These are phyloP conservation scores for Angomonas deanei DNA, from an alignment of 208 protist genomes.

Conservation along the genomic window DNA sequence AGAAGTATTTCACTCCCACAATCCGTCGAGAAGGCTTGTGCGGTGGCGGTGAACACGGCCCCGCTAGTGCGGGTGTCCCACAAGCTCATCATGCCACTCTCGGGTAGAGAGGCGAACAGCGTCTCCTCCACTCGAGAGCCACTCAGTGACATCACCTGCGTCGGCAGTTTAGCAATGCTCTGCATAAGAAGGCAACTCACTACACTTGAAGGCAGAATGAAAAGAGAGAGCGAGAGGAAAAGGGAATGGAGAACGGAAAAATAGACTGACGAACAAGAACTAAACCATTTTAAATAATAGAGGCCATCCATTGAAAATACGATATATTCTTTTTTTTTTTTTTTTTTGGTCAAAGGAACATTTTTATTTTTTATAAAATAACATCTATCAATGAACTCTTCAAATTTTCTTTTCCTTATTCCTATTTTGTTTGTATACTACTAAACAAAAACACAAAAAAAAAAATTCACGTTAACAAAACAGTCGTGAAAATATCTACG, in stretches of 20 bases:
- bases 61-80: conserved; percentile 3
- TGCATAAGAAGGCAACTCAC: conserved; percentile 30
- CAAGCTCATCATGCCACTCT: conserved; percentile 34
- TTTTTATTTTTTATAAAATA: conserved; percentile 2
- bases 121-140: conserved; percentile 16
- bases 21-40: background rate
- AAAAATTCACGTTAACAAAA: too few relatives aligned
- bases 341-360: too few relatives aligned
- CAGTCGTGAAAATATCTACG: background rate
- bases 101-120: conserved; percentile 45
- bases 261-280: too few relatives aligned
- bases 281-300: too few relatives aligned
- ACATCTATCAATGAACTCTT: background rate
- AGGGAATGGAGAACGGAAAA: background rate
- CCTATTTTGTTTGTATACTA: conserved; percentile 1
- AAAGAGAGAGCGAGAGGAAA: background rate
- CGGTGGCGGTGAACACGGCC: background rate
- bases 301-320: too few relatives aligned
- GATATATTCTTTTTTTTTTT: too few relatives aligned
- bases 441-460: conserved; percentile 3
- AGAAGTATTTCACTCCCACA: conserved; percentile 31
- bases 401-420: background rate
- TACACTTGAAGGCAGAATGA: background rate
- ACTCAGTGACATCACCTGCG: conserved; percentile 44
- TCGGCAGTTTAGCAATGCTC: conserved; percentile 22